Base-by-base conservation (phyloP, 495 filamentous ascomycete genomes). In the Penicillium daleae region DNA sequence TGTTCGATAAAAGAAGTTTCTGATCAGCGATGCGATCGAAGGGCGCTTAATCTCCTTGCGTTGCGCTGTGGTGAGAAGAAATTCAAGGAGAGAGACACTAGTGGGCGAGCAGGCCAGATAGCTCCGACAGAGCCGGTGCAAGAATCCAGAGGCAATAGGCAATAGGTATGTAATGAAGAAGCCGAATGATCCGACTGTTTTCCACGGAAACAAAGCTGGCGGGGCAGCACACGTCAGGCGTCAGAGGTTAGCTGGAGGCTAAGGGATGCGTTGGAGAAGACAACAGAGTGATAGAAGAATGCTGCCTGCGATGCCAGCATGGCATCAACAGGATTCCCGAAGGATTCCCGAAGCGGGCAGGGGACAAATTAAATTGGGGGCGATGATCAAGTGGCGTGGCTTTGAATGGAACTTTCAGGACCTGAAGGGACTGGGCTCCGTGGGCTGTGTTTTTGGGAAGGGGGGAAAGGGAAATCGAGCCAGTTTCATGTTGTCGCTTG, bases 291-390 rank as follows among this genome's bases (percentile, higher is more conserved):
- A 27, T 46, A 24, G 56, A 51, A 46, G 42, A 40, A 10, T 42
- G 39, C 31, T 7, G 59, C 46, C 56, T 59, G 61, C 49, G 46
- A 60, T 59, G 59, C 51, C 56, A 61, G 44, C 58, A 59, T 49
- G 56, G 57, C 60, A 59, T 60, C 56, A 58, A 7, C 60, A 49
- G n/a, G n/a, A n/a, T n/a, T n/a, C n/a, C n/a, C n/a, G n/a, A n/a
- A 54, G 42, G 42, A 19, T 46, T 61, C 44, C 59, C 39, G 52
- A 51, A 61, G 40, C 57, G 61, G 60, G 37, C 35, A 32, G 53
- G n/a, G 52, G 24, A 63, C 48, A 56, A 64, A 66, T 65, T 63
- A 66, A 68, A 65, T 46, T 64, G 68, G 68, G 68, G 68, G 67
- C 59, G 58, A 65, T 69, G 37, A 24, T 60, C 57, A 24, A 57